Conservation (phyloP, 805 yeast genomes). For the Kazachstania psychrophila region DNA sequence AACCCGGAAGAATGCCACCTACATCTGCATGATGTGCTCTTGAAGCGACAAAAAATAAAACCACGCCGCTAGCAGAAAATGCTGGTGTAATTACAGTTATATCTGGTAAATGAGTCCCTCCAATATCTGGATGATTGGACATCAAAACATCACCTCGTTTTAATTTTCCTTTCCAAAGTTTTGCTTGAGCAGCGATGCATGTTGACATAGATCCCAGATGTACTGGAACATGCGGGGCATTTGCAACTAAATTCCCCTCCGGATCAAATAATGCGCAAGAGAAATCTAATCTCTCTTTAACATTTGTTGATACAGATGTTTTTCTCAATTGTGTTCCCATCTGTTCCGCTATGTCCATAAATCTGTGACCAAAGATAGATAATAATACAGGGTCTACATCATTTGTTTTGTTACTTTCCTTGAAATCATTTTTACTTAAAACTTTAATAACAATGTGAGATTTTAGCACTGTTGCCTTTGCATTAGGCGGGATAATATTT, state of each 20-base stretch:
- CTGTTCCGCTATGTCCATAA: slow-evolving; percentile 86
- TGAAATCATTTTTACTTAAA: slow-evolving; percentile 8
- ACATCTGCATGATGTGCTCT: slow-evolving; percentile 96
- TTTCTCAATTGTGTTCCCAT: slow-evolving; percentile 77
- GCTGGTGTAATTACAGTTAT: slow-evolving; percentile 91
- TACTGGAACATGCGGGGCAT: slow-evolving; percentile 84
- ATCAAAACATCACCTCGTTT: slow-evolving; percentile 67
- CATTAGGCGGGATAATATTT: slow-evolving; percentile 56
- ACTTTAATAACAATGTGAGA: slow-evolving; percentile 50
- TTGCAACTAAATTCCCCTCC: slow-evolving; percentile 72
- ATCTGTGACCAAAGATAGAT: slow-evolving; percentile 73
- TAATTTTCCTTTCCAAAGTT: slow-evolving; percentile 53
- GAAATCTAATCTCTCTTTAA: slow-evolving; percentile 74
- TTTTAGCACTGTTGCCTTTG: slow-evolving; percentile 45
- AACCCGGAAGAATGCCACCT: slow-evolving; percentile 86
- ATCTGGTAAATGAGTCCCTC: slow-evolving; percentile 86
- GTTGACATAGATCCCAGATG: slow-evolving; percentile 83
- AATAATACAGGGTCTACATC: slow-evolving; percentile 58
- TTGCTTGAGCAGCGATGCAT: slow-evolving; percentile 58
- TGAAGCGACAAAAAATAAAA: slow-evolving; percentile 83
- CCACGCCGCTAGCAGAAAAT: slow-evolving; percentile 44
- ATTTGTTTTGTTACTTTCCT: slow-evolving; percentile 20
- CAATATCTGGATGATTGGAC: slow-evolving; percentile 73
- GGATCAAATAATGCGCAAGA: slow-evolving; percentile 77
- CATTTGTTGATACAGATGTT: slow-evolving; percentile 74